Evolutionary conservation across 345 rosid genomes (phyloP).

Genomic region (Rhodomyrtus tomentosa): DNA sequence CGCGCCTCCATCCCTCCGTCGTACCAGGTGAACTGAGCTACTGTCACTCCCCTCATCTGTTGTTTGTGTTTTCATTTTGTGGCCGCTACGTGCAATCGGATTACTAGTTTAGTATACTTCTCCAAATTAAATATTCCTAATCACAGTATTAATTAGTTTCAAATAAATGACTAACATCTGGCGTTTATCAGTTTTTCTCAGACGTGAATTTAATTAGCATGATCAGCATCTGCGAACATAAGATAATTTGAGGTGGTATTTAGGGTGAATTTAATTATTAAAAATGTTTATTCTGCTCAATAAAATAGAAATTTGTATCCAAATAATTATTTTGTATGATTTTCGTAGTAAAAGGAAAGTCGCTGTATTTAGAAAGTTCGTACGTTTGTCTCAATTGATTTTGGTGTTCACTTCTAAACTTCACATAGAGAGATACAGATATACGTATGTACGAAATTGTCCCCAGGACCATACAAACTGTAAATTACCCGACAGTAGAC

Average conservation of each 20-base stretch:
- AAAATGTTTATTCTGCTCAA: not conserved
- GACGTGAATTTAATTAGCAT: not conserved
- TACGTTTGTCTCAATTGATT: too few relatives aligned
- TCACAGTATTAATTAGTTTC: not conserved
- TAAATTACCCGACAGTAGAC: too few relatives aligned
- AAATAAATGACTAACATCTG: not conserved
- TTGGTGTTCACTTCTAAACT: too few relatives aligned
- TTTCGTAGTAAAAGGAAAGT: too few relatives aligned
- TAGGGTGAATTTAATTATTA: not conserved
- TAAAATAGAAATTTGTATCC: too few relatives aligned
- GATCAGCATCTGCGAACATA: not conserved
- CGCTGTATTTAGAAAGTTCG: too few relatives aligned
- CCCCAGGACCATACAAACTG: too few relatives aligned
- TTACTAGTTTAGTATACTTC: not conserved
- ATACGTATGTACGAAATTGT: too few relatives aligned
- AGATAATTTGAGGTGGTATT: not conserved
- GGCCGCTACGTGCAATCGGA: not conserved
- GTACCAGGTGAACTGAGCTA: slow-evolving; percentile 14
- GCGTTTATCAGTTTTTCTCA: not conserved
- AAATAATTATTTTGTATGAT: too few relatives aligned
- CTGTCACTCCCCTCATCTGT: not conserved
- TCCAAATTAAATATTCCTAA: not conserved
- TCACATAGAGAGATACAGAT: too few relatives aligned
- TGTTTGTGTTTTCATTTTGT: not conserved
- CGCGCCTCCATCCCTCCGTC: slow-evolving; percentile 7